Evolutionary conservation across 2,329 filamentous ascomycete genomes (phyloP).

Genomic region (Ophiosphaerella narmari): DNA sequence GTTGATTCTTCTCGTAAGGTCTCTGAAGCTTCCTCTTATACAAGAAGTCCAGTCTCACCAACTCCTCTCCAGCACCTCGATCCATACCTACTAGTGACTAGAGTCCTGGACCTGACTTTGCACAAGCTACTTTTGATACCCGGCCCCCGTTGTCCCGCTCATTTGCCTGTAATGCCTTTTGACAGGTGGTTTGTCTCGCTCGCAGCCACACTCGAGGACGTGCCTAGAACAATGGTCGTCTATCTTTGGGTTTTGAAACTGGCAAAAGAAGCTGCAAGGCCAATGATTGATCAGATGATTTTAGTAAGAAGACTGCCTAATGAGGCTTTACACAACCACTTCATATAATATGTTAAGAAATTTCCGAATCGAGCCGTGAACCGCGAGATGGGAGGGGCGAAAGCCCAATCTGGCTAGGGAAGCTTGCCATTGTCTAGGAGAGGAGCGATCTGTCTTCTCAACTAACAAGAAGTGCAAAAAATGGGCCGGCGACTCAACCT

Average conservation of each 20-base stretch:
- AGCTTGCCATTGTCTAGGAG: conserved; percentile 11
- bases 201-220: conserved; percentile 10
- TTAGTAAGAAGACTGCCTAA: conserved; percentile 13
- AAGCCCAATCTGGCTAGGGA: conserved; percentile 4
- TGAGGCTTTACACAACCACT: conserved; percentile 21
- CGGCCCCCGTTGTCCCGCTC: conserved; percentile 19
- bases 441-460: conserved; percentile 1
- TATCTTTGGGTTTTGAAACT: conserved; percentile 16
- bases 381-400: conserved; percentile 11
- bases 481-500: neutral
- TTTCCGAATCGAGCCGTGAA: conserved; percentile 13
- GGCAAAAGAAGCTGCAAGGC: neutral
- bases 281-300: conserved; percentile 8
- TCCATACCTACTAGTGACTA: neutral
- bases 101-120: conserved; percentile 6
- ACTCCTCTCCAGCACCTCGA: neutral
- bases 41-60: neutral
- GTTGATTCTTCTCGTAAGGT: no score
- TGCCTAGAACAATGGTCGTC: conserved; percentile 13
- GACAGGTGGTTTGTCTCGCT: conserved; percentile 8
- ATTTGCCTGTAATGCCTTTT: conserved; percentile 4
- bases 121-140: conserved; percentile 8
- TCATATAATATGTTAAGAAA: conserved; percentile 7
- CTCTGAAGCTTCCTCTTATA: neutral
- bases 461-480: neutral